Evolutionary conservation across 306 rosid genomes (phyloP).

Genomic region (Inga leiocalycina): DNA sequence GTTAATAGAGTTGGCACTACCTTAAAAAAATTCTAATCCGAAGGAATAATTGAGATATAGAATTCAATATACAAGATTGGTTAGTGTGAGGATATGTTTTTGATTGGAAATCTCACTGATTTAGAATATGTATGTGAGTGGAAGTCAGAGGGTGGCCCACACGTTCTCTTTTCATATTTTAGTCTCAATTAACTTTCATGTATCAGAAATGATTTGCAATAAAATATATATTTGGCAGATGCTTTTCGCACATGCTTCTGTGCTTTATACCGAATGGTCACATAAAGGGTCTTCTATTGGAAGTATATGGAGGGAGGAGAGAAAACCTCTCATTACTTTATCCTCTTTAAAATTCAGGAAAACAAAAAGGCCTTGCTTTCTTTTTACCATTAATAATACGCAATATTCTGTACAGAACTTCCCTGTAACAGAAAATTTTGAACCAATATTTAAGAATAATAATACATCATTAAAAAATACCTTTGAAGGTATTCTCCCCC

Average conservation of each 20-base stretch:
- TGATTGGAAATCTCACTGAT: slow-evolving; percentile 80
- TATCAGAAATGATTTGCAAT: slow-evolving; percentile 13
- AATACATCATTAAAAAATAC: background rate
- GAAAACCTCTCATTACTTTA: slow-evolving; percentile 35
- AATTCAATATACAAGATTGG: slow-evolving; percentile 34
- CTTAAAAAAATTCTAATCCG: slow-evolving; percentile 38
- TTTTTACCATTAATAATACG: background rate
- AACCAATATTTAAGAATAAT: slow-evolving; percentile 20
- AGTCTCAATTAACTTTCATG: slow-evolving; percentile 4
- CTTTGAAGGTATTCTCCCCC: background rate
- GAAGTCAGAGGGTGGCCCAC: slow-evolving; percentile 93
- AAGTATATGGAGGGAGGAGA: slow-evolving; percentile 48
- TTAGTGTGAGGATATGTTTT: slow-evolving; percentile 72
- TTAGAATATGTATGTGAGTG: slow-evolving; percentile 95
- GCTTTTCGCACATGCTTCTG: slow-evolving; percentile 58
- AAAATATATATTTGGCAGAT: slow-evolving; percentile 45
- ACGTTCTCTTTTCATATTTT: slow-evolving; percentile 27
- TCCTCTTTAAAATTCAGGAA: slow-evolving; percentile 26
- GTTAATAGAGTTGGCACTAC: slow-evolving; percentile 78
- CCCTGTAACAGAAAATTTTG: slow-evolving; percentile 19
- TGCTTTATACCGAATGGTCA: slow-evolving; percentile 87
- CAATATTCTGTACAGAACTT: slow-evolving; percentile 14
- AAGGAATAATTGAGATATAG: slow-evolving; percentile 66
- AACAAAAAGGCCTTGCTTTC: background rate
- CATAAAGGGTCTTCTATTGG: slow-evolving; percentile 73